These are phyloP conservation scores for Eragrostis nindensis DNA, from an alignment of 176 grass and related monocot genomes.

Conservation along the genomic window DNA sequence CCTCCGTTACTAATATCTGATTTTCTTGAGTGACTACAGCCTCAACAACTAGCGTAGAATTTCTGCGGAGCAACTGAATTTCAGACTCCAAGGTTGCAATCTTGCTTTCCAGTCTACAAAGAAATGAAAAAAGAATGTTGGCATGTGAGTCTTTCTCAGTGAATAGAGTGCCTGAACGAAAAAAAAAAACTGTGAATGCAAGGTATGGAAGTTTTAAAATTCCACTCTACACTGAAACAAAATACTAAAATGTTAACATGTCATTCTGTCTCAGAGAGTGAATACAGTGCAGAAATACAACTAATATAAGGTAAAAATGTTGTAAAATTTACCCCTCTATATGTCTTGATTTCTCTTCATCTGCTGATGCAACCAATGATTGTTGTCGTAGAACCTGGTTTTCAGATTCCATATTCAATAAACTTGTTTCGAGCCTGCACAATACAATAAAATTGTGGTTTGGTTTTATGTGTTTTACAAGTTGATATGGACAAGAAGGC, in stretches of 20 bases:
- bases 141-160: conserved; percentile 12
- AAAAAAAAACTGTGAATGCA: conserved; percentile 13
- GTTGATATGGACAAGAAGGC: conserved; percentile 1
- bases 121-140: background rate
- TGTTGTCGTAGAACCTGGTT: conserved; percentile 80
- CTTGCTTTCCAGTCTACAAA: conserved; percentile 64
- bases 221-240: conserved; percentile 73
- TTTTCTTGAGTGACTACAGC: conserved; percentile 45
- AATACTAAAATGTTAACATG: background rate
- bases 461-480: conserved; percentile 5
- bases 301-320: background rate
- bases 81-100: conserved; percentile 77
- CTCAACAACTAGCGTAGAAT: conserved; percentile 47
- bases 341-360: conserved; percentile 71
- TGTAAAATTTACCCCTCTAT: conserved; percentile 61
- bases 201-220: background rate
- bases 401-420: conserved; percentile 80
- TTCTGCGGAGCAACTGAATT: conserved; percentile 58
- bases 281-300: background rate
- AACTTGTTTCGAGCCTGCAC: conserved; percentile 74
- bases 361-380: conserved; percentile 69
- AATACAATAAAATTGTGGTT: conserved; percentile 39
- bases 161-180: background rate
- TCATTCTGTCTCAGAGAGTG: background rate
- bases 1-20: conserved; percentile 49